Base-by-base conservation (phyloP, 1,284 basidiomycete species). In the Malassezia caprae region DNA sequence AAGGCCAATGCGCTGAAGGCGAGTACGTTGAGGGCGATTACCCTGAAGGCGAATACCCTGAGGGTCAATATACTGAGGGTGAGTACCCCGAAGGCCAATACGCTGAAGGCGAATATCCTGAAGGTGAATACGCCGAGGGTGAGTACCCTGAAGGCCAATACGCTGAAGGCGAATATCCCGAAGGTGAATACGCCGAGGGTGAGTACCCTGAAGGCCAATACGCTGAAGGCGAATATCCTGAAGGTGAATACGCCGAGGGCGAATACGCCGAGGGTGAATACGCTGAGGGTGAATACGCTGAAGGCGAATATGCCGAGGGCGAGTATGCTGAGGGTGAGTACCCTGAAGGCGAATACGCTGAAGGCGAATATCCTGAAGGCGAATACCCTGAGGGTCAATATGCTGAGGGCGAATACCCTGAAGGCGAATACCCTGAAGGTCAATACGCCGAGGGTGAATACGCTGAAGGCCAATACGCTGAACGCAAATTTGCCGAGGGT, bases 361-460 rank as follows among this genome's bases (percentile, higher is more conserved):
- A 53, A 23, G 51, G 39, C 35, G 19, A 47, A 19, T 41, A 53
- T 10, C 11, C 31, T 32, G 31, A 49, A 12, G 48, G 35, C 12
- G 24, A 28, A 13, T 49, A 49, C 19, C 17, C 48, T 8, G 28
- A 46, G 19, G 44, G 28, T 13, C 4, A 37, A 17, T 37, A 37
- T 13, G n/a, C 35, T 19, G 35, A 37, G 10, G 35, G 35, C 5
- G 35, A 37, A n/a, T 37, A 17, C 19, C 12, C n/a, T 13, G 35
- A 37, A 19, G 35, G 35, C 19, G 35, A 37, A 19, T 42, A 51
- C 24, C 19, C 49, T 5, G 41, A 44, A n/a, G 50, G 50, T 21
- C 31, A 51, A 15, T 46, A 52, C 13, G 2, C 42, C n/a, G 23
- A 53, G n/a, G 51, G 51, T 8, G 24, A 52, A 19, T 46, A 45